A percentile compares a stretch with the other conserved stretches of the same genome.
These are phyloP conservation scores for Geotrichum siamense DNA, from an alignment of 1,139 yeast species.

Conservation along the genomic window DNA sequence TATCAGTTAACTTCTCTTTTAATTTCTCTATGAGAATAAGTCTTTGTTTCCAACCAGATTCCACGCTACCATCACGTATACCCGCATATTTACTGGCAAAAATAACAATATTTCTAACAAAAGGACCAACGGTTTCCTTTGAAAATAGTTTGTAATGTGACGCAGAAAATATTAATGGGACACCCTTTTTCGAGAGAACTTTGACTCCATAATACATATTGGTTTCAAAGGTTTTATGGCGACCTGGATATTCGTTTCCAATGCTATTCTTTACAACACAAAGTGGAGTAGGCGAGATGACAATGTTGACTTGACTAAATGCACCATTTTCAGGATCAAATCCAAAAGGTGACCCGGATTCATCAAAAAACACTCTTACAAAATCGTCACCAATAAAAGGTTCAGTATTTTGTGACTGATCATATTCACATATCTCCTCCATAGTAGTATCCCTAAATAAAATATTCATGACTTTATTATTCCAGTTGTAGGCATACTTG, in stretches of 20 bases:
- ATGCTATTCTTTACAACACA: neutral
- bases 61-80: neutral
- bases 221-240: neutral
- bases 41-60: conserved; percentile 5
- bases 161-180: conserved; percentile 70
- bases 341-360: conserved; percentile 57
- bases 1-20: neutral
- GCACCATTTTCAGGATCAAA: conserved; percentile 70
- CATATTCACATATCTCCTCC: conserved; percentile 58
- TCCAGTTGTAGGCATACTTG: conserved; percentile 65
- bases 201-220: conserved; percentile 49
- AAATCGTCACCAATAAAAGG: conserved; percentile 80
- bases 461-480: conserved; percentile 71
- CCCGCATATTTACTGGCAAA: conserved; percentile 62
- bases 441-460: conserved; percentile 69
- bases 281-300: conserved; percentile 57
- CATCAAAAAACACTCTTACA: conserved; percentile 75
- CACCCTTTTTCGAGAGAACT: conserved; percentile 55
- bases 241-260: conserved; percentile 3
- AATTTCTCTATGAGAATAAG: neutral
- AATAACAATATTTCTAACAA: conserved; percentile 59
- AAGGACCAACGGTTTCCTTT: conserved; percentile 50
- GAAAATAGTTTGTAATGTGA: conserved; percentile 66
- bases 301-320: conserved; percentile 74
- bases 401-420: conserved; percentile 37